Percentiles rank a stretch among this genome's conserved stretches.
phyloP scores from a whole-genome alignment of 331 rosid genomes.

The Telfairia occidentalis region DNA sequence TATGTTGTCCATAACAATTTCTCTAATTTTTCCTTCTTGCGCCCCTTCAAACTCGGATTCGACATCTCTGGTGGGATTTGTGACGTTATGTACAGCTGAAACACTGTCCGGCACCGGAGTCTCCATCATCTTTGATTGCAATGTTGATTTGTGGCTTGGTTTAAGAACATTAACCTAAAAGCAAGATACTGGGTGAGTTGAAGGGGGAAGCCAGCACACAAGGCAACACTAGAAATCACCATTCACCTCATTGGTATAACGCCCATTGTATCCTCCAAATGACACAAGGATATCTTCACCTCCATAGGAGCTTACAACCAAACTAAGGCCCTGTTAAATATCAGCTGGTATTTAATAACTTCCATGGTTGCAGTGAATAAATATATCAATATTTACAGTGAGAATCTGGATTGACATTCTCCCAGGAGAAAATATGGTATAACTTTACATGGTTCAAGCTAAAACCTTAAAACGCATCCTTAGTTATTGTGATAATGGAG shows the following conservation, averaged over 20 bases:
- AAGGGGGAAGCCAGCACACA: conserved; percentile 15
- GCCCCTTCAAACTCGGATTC: conserved; percentile 61
- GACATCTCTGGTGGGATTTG: conserved; percentile 54
- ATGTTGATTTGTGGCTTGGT: conserved; percentile 84
- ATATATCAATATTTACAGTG: not conserved
- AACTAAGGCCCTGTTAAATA: conserved; percentile 68
- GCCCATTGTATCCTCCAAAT: conserved; percentile 91
- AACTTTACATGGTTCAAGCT: not conserved
- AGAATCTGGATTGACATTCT: not conserved
- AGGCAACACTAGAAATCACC: conserved; percentile 11
- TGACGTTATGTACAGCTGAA: conserved; percentile 48
- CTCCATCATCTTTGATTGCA: conserved; percentile 59
- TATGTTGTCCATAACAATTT: conserved; percentile 57
- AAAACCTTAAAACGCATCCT: not conserved
- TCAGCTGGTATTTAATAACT: conserved; percentile 11
- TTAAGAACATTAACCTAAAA: conserved; percentile 69
- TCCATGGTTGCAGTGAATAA: conserved; percentile 16
- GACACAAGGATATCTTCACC: conserved; percentile 75
- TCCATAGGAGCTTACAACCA: conserved; percentile 55
- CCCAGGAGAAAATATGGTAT: not conserved
- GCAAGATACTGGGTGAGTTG: conserved; percentile 17
- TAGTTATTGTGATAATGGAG: not conserved
- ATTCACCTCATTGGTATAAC: conserved; percentile 75
- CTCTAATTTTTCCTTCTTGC: conserved; percentile 74
- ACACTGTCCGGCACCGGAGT: conserved; percentile 53